A percentile compares a stretch with the other conserved stretches of the same genome.
phyloP scores from a whole-genome alignment of 164 flowering plant species.

The Pachysandra terminalis region DNA sequence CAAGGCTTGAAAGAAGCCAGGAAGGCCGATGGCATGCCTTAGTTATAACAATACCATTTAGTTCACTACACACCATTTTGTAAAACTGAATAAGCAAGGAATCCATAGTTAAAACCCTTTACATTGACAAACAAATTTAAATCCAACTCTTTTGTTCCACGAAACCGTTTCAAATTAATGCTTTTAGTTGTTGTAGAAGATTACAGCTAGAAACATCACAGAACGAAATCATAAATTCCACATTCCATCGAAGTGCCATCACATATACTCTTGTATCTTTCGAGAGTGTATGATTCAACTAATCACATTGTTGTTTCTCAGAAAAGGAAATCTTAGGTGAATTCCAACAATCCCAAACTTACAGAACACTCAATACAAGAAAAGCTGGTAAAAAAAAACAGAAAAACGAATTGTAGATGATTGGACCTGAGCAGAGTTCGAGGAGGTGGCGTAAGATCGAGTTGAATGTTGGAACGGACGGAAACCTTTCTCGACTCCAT shows the following conservation, averaged over 20 bases:
- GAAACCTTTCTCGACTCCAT: constrained; percentile 7
- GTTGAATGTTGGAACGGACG: constrained; percentile 29
- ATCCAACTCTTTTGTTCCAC: background rate
- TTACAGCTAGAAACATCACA: background rate
- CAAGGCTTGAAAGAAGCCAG: too few species aligned
- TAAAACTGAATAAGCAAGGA: too few species aligned
- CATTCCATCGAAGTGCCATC: too few species aligned
- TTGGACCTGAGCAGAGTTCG: constrained; percentile 32
- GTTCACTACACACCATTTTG: too few species aligned
- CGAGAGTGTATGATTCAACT: background rate
- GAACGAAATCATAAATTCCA: background rate
- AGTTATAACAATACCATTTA: too few species aligned
- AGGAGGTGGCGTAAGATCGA: constrained; percentile 15
- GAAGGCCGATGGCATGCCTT: too few species aligned
- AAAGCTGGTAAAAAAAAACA: background rate
- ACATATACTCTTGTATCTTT: too few species aligned
- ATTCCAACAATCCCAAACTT: background rate
- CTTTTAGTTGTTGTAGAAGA: background rate
- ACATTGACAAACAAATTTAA: background rate
- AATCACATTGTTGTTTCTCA: background rate
- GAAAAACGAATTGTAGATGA: background rate
- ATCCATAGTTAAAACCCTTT: too few species aligned
- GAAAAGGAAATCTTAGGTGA: background rate
- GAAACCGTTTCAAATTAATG: background rate
- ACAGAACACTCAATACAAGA: background rate